phyloP scores from a whole-genome alignment of 164 flowering plant genomes.

The Piper betle region DNA sequence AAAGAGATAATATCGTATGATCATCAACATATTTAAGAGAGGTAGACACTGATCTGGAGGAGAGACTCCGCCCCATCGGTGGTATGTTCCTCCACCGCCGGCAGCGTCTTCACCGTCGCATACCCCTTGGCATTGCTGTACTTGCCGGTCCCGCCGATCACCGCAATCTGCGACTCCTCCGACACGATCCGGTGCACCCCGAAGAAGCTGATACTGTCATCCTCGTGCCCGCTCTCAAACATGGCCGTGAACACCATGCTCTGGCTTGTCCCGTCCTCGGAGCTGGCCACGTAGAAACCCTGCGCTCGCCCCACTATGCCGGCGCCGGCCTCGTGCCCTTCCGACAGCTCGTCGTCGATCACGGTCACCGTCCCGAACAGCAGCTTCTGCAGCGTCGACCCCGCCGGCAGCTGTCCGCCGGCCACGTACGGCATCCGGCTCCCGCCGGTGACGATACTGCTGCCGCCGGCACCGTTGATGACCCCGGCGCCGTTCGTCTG shows the following conservation, averaged over 20 bases:
- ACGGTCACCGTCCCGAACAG: constrained; percentile 61
- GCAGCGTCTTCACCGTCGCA: constrained; percentile 37
- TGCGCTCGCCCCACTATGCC: constrained; percentile 54
- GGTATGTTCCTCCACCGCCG: constrained; percentile 18
- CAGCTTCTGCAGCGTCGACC: constrained; percentile 31
- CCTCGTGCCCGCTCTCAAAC: constrained; percentile 34
- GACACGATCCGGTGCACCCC: constrained; percentile 43
- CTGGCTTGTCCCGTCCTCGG: constrained; percentile 51
- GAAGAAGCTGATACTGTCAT: constrained; percentile 50
- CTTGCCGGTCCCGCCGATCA: constrained; percentile 89
- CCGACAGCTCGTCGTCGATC: constrained; percentile 53
- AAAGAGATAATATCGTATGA: too few species aligned
- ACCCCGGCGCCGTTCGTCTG: background rate
- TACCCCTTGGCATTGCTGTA: constrained; percentile 51
- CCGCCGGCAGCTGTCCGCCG: constrained; percentile 35
- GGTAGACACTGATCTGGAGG: constrained; percentile 18
- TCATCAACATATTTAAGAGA: background rate
- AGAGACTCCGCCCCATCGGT: constrained; percentile 19
- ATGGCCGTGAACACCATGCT: constrained; percentile 49
- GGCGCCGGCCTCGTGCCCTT: constrained; percentile 51
- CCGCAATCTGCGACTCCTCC: constrained; percentile 41
- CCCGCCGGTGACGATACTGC: background rate
- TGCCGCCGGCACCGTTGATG: constrained; percentile 10
- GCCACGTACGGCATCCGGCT: constrained; percentile 19
- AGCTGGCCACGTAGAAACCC: constrained; percentile 59